Conservation (phyloP, 352 stramenopile genomes). For the Phytophthora pini region DNA sequence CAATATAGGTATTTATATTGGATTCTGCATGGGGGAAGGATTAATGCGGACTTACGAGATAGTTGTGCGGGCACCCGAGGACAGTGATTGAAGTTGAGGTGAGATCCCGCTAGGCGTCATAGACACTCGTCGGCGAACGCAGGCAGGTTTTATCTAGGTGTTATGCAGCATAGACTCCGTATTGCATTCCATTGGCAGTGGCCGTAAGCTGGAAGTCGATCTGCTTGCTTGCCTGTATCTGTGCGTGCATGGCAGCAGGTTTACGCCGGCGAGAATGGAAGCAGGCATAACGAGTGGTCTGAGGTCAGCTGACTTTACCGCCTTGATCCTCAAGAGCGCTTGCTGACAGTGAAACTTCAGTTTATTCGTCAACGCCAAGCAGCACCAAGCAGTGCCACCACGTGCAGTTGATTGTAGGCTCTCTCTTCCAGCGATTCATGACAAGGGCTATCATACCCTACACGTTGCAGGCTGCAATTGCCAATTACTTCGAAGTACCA, state of each 20-base stretch:
- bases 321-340: conserved; percentile 28
- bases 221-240: neutral
- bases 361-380: conserved; percentile 20
- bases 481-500: neutral
- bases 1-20: neutral
- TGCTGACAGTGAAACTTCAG: conserved; percentile 25
- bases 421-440: too few species aligned
- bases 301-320: conserved; percentile 15
- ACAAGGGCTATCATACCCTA: too few species aligned
- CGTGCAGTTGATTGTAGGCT: conserved; percentile 15
- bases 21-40: neutral
- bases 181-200: neutral
- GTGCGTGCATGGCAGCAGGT: conserved; percentile 5
- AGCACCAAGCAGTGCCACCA: conserved; percentile 15
- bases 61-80: conserved; percentile 10
- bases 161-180: conserved; percentile 13
- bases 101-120: conserved; percentile 11
- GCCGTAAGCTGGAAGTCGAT: neutral
- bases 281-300: conserved; percentile 19
- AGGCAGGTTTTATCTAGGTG: neutral
- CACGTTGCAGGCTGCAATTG: too few species aligned
- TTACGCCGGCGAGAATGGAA: conserved; percentile 17
- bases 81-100: conserved; percentile 40
- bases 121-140: conserved; percentile 13
- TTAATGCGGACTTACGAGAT: conserved; percentile 25